Conservation (phyloP, 177 flowering plant genomes). For the Vitis hybrid region DNA sequence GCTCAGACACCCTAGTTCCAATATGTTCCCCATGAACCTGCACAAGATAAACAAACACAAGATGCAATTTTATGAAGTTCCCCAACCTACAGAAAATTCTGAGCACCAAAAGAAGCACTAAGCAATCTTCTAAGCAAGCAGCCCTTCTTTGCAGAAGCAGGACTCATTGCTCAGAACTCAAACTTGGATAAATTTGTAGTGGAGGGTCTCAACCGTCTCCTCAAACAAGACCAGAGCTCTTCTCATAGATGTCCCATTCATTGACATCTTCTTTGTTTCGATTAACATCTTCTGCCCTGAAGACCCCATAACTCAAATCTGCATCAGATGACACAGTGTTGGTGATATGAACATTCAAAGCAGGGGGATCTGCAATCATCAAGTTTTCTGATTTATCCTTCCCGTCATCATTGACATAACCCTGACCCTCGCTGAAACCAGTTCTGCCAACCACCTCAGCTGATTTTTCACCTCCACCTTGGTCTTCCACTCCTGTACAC, state of each 20-base stretch:
- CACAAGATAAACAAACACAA: constrained; percentile 42
- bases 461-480: constrained; percentile 12
- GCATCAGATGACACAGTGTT: constrained; percentile 16
- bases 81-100: constrained; percentile 21
- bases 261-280: constrained; percentile 15
- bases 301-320: constrained; percentile 1
- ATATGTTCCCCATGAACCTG: constrained; percentile 43
- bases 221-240: constrained; percentile 6
- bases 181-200: constrained; percentile 2
- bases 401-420: constrained; percentile 5
- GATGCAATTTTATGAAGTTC: constrained; percentile 27
- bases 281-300: constrained; percentile 4
- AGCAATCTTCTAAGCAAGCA: constrained; percentile 23
- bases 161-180: constrained; percentile 9
- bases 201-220: constrained; percentile 11
- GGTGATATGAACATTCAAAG: neutral
- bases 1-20: constrained; percentile 21
- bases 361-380: constrained; percentile 9
- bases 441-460: neutral
- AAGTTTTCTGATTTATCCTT: constrained; percentile 3
- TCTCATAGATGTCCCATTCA: neutral
- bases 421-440: neutral
- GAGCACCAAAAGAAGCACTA: constrained; percentile 26
- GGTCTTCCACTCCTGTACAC: constrained; percentile 11
- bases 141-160: constrained; percentile 11